These are phyloP conservation scores for Marasmius tenuissimus DNA, from an alignment of 1,284 basidiomycete genomes.

Conservation along the genomic window DNA sequence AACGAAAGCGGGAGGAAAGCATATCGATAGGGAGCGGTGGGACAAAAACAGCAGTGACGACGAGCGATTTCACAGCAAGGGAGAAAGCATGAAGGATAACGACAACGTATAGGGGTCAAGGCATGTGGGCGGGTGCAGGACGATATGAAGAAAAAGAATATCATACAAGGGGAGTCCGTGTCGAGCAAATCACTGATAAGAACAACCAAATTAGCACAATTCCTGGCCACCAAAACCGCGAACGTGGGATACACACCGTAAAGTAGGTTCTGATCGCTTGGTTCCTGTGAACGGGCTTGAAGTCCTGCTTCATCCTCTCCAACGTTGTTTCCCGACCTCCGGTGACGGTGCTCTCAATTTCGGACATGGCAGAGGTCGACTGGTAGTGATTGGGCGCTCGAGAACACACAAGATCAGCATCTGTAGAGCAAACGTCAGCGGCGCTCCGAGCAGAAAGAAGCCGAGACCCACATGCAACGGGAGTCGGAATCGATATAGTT, in stretches of 20 bases:
- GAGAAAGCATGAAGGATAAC: background rate
- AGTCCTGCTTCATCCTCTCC: background rate
- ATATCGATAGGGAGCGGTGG: too few species aligned
- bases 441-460: background rate
- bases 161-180: too few species aligned
- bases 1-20: too few species aligned
- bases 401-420: slow-evolving; percentile 79
- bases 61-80: background rate
- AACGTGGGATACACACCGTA: background rate
- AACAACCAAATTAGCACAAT: background rate
- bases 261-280: background rate
- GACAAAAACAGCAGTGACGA: too few species aligned
- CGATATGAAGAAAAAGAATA: background rate
- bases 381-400: slow-evolving; percentile 75
- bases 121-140: background rate
- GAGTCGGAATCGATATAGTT: slow-evolving; percentile 81
- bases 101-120: background rate
- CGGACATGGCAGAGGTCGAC: background rate
- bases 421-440: slow-evolving; percentile 50
- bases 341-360: background rate
- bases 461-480: slow-evolving; percentile 76
- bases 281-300: background rate
- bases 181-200: background rate
- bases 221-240: background rate
- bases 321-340: background rate